phyloP scores from a whole-genome alignment of 2,329 filamentous ascomycete genomes.

The Berkeleyomyces basicola region DNA sequence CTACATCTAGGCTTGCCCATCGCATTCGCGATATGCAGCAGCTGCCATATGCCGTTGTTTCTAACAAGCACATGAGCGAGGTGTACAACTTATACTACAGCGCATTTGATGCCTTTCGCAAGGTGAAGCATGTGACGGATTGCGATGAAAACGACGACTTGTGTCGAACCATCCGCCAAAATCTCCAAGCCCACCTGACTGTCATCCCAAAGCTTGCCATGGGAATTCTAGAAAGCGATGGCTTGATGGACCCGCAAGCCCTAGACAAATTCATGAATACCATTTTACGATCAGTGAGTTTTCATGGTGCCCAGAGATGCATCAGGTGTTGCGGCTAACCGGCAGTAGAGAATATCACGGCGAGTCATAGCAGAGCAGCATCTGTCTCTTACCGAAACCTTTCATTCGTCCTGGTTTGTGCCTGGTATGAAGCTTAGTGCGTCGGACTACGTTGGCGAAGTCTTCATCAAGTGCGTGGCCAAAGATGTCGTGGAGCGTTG shows the following conservation, averaged over 20 bases:
- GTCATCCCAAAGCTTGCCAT: constrained; percentile 91
- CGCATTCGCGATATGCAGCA: constrained; percentile 95
- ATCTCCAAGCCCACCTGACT: constrained; percentile 71
- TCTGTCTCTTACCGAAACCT: constrained; percentile 84
- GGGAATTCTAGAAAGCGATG: constrained; percentile 81
- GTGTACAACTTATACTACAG: constrained; percentile 95
- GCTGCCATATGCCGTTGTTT: constrained; percentile 85
- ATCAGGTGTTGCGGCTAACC: background rate
- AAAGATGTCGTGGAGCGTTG: constrained; percentile 77
- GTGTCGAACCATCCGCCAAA: constrained; percentile 64
- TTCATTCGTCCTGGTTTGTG: constrained; percentile 78
- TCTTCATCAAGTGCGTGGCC: constrained; percentile 85
- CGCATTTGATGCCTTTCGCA: constrained; percentile 84
- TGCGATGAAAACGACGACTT: constrained; percentile 80
- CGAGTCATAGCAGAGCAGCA: constrained; percentile 97
- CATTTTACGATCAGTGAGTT: constrained; percentile 64
- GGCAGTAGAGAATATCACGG: constrained; percentile 64
- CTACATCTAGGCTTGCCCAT: constrained; percentile 55
- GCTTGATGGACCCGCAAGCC: constrained; percentile 61
- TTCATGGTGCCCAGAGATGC: background rate
- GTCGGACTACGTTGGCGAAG: constrained; percentile 82
- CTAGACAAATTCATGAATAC: constrained; percentile 94
- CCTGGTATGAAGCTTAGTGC: constrained; percentile 56
- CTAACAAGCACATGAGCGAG: constrained; percentile 83
- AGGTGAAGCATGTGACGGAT: constrained; percentile 65